These are phyloP conservation scores for Tanacetum coccineum DNA, from an alignment of 129 eudicot species.

Conservation along the genomic window DNA sequence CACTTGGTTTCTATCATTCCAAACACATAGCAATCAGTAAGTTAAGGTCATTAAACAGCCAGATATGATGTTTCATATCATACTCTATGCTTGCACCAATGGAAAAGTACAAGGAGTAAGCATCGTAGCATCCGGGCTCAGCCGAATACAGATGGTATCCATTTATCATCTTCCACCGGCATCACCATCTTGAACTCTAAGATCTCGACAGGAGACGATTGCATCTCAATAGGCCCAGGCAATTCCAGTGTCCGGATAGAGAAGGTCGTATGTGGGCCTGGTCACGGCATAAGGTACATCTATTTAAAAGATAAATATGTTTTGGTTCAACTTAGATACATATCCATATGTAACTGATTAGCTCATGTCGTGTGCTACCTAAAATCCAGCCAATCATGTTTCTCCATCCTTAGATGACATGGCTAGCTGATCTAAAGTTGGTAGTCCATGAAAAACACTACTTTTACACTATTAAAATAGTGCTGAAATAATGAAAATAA, in stretches of 20 bases:
- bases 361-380: too few species aligned
- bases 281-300: constrained; percentile 22
- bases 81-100: constrained; percentile 38
- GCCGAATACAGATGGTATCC: constrained; percentile 60
- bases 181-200: constrained; percentile 8
- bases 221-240: constrained; percentile 16
- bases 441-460: too few species aligned
- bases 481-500: too few species aligned
- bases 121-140: constrained; percentile 32
- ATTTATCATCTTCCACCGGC: not conserved
- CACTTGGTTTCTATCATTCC: constrained; percentile 39
- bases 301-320: not conserved
- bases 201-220: constrained; percentile 17
- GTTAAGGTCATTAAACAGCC: constrained; percentile 48
- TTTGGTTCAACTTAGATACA: not conserved
- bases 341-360: too few species aligned
- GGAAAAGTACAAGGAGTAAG: constrained; percentile 41
- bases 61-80: constrained; percentile 52
- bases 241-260: constrained; percentile 18
- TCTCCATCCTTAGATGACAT: too few species aligned
- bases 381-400: too few species aligned
- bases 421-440: too few species aligned
- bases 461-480: too few species aligned
- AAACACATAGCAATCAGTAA: constrained; percentile 33
- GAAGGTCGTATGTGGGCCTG: constrained; percentile 10